Conservation (phyloP, 164 flowering plant species). For the Buxus sempervirens region DNA sequence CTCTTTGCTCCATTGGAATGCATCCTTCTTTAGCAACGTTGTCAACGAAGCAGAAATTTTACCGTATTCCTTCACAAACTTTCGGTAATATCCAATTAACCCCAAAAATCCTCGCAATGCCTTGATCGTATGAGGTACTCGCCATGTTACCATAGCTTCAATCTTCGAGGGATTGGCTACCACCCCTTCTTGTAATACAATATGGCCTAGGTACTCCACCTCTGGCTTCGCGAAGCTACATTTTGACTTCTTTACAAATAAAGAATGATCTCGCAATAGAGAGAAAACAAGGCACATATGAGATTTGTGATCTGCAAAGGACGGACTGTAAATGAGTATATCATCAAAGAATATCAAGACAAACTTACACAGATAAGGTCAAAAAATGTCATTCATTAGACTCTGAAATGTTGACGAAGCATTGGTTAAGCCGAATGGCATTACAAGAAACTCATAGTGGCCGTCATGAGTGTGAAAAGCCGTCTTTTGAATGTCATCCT, state of each 20-base stretch:
- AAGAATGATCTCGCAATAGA: background rate
- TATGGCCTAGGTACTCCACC: background rate
- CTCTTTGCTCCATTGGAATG: background rate
- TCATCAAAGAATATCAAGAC: background rate
- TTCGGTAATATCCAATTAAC: background rate
- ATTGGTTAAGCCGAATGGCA: background rate
- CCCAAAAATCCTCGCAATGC: background rate
- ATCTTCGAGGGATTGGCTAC: background rate
- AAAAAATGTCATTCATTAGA: background rate
- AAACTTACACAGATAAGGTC: background rate
- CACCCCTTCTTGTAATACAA: background rate
- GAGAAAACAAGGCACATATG: background rate
- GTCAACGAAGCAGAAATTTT: background rate
- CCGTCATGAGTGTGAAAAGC: background rate
- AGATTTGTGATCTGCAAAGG: background rate
- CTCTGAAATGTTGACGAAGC: background rate
- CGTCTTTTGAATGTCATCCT: background rate
- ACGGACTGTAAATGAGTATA: background rate
- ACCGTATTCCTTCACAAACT: background rate
- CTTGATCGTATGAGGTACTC: background rate
- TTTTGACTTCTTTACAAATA: background rate
- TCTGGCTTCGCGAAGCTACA: background rate
- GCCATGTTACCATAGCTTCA: background rate
- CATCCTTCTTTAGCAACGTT: background rate
- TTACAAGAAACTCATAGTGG: slow-evolving; percentile 8